Evolutionary conservation across 768 basidiomycete genomes (phyloP).

Genomic region (Lactarius quietus): DNA sequence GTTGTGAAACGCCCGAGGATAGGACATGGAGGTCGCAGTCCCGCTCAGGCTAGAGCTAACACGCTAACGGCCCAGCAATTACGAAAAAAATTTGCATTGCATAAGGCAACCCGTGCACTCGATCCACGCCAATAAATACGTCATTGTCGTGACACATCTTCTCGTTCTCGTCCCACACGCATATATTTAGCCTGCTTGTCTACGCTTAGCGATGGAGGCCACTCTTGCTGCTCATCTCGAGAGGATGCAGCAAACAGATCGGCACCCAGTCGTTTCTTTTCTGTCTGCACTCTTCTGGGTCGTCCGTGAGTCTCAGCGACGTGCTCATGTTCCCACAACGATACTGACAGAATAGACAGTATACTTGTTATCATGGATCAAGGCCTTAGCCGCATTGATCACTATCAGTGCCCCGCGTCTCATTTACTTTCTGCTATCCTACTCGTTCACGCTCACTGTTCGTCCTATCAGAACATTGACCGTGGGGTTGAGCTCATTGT

Average conservation of each 20-base stretch:
- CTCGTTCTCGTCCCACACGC: background rate
- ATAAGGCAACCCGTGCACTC: background rate
- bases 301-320: constrained; percentile 51
- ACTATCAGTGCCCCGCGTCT: constrained; percentile 81
- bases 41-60: too few relatives aligned
- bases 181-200: background rate
- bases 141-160: background rate
- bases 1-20: background rate
- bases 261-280: constrained; percentile 72
- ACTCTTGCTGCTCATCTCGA: constrained; percentile 5
- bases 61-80: background rate
- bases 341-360: constrained; percentile 42
- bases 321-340: constrained; percentile 8
- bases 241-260: constrained; percentile 32
- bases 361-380: constrained; percentile 78
- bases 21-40: background rate
- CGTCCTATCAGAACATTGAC: constrained; percentile 8
- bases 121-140: background rate
- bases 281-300: constrained; percentile 84
- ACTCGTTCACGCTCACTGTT: constrained; percentile 87
- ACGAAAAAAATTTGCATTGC: background rate
- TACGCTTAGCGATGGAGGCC: constrained; percentile 12
- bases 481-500: constrained; percentile 2
- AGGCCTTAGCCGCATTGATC: constrained; percentile 66
- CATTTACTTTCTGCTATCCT: constrained; percentile 76